A percentile compares a stretch with the other conserved stretches of the same genome.
These are phyloP conservation scores for Phytophthora crassamura DNA, from an alignment of 352 stramenopile genomes.

Conservation along the genomic window DNA sequence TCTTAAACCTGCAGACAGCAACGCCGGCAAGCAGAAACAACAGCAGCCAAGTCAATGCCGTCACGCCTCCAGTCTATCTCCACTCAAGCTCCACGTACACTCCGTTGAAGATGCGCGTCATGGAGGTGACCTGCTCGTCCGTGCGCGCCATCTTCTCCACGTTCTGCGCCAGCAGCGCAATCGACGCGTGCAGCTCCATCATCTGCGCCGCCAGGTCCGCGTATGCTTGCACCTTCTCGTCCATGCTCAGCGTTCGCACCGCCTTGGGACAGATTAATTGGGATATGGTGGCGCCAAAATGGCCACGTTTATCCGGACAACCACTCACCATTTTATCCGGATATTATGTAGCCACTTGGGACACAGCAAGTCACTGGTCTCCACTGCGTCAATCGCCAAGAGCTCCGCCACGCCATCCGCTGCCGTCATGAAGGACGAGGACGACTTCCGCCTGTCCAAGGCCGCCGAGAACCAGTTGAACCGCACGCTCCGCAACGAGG, in stretches of 20 bases:
- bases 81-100: conserved; percentile 47
- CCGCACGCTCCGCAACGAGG: conserved; percentile 76
- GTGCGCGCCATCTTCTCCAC: conserved; percentile 80
- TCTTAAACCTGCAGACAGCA: conserved; percentile 50
- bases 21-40: neutral
- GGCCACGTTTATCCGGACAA: conserved; percentile 2
- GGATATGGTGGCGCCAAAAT: no score
- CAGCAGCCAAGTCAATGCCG: conserved; percentile 11
- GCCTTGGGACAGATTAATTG: neutral
- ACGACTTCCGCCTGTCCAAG: conserved; percentile 81
- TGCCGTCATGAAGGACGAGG: conserved; percentile 57
- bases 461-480: conserved; percentile 79
- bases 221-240: conserved; percentile 76
- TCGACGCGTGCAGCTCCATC: conserved; percentile 78
- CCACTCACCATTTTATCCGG: neutral
- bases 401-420: neutral
- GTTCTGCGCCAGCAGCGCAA: conserved; percentile 74
- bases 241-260: conserved; percentile 43
- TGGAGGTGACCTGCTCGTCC: conserved; percentile 68
- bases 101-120: conserved; percentile 81
- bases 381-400: conserved; percentile 3
- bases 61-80: neutral
- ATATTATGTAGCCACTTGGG: conserved; percentile 17
- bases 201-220: conserved; percentile 71
- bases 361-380: conserved; percentile 23